Evolutionary conservation across 306 rosid species (phyloP), one percentile per base, ranked within the genome.

Genomic region (Oxytropis ochrocephala): DNA sequence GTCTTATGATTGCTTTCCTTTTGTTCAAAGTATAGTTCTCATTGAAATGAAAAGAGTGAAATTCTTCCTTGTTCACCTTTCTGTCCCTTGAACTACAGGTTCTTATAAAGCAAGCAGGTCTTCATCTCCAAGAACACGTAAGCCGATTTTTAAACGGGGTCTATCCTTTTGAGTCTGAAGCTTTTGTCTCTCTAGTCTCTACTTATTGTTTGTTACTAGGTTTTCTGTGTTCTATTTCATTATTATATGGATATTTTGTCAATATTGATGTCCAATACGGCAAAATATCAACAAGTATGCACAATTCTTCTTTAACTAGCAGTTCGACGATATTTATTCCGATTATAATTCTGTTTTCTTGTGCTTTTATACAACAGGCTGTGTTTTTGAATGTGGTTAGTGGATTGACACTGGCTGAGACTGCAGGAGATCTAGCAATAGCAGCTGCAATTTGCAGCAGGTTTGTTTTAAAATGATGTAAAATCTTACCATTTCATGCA

Each of bases 361-460:
- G 29, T 77, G 36, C 43, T 21, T 79, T 61, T 64, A 46, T 51
- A 7, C 41, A 39, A 54, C 83, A 94, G 98, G 88, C 84, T 12
- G 75, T 94, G 67, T 94, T 85, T 77, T 44, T 94, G 69, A 94
- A 94, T 67, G 97, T 90, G 69, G 96, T 94, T 8, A 85, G 96
- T 30, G 98, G 98, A 74, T 71, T 87, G 76, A 60, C 60, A 4
- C 61, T 94, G 78, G 41, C 81, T 7, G 98, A 94, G 80, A 88
- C 98, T 17, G 97, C 97, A 4, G 97, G 98, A 72, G 98, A 94
- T 87, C 94, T 94, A 70, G 97, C 98, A 18, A 62, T 94, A 71
- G 98, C 98, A 4, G 91, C 85, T 63, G 97, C 98, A 53, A 93
- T 93, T 74, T 90, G 98, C 84, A 94, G 98, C 97, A 94, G 98